Evolutionary conservation across 805 yeast genomes (phyloP), one percentile per base, ranked within the genome.

Genomic region (Starmerella vaccinii): DNA sequence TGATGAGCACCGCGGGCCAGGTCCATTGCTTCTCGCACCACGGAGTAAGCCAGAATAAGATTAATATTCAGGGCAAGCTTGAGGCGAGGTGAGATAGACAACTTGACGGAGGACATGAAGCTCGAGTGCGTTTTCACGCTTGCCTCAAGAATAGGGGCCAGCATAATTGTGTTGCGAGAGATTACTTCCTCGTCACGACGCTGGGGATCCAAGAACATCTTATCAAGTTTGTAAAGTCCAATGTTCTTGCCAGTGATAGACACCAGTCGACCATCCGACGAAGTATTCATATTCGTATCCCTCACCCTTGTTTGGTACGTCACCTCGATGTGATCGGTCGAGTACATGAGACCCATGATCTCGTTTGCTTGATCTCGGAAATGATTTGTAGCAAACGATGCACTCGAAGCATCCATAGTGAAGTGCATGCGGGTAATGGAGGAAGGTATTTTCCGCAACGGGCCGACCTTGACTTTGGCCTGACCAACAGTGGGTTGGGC

Each of bases 1-100:
- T 6, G 35, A 4, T 37, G 26, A 5, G 33, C 24, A 4, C 35
- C 18, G 26, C 39, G 47, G 5, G 61, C 57, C 29, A 47, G 46
- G 38, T 60, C 62, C 10, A 57, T 12, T 18, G 58, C 53, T 49
- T 60, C 63, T 12, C 59, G 50, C 2, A 59, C 48, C 12, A 60
- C 63, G 29, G 55, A 52, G 16, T 49, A 56, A 2, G 62, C 59
- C 42, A 60, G 49, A 32, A 60, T 48, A n/a, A 59, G 55, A 43
- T 60, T 59, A 47, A 60, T 59, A 35, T 54, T 58, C 40, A 55
- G 40, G 22, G 46, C 49, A 7, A 53, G 34, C 23, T 46, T 47
- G 15, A 59, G 37, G 10, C 57, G 53, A 6, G 62, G 62, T 22
- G 49, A 44, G 15, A 56, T 32, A 24, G 45, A 6, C 5, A 54